A percentile compares a stretch with the other conserved stretches of the same genome.
Evolutionary conservation across 202 grass and related monocot genomes (phyloP).

Genomic region (Elaeis oleifera): DNA sequence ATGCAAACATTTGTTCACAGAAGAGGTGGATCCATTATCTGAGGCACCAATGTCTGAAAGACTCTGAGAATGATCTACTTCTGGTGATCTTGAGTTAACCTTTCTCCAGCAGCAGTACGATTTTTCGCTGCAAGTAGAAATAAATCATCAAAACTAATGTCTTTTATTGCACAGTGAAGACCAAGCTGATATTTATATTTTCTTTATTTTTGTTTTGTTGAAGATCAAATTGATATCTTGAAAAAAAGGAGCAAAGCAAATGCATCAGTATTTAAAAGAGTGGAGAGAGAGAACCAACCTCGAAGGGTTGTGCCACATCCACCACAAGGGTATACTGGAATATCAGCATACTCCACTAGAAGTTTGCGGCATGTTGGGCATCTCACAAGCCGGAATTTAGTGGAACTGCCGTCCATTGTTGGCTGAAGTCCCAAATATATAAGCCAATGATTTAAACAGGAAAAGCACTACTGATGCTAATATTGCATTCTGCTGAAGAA

Average conservation of each 20-base stretch:
- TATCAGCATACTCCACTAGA: slow-evolving; percentile 65
- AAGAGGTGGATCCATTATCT: slow-evolving; percentile 21
- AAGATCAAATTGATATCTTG: no score
- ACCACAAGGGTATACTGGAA: slow-evolving; percentile 80
- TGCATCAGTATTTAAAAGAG: neutral
- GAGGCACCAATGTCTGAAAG: slow-evolving; percentile 16
- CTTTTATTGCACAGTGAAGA: no score
- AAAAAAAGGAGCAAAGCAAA: neutral
- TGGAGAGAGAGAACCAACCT: slow-evolving; percentile 34
- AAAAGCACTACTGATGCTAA: neutral
- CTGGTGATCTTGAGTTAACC: slow-evolving; percentile 2
- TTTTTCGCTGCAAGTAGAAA: slow-evolving; percentile 43
- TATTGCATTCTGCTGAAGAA: slow-evolving; percentile 2
- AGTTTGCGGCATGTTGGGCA: slow-evolving; percentile 75
- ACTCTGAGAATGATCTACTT: neutral
- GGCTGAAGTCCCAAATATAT: slow-evolving; percentile 2
- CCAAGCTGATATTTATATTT: no score
- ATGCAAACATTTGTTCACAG: slow-evolving; percentile 7
- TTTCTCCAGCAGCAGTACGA: slow-evolving; percentile 5
- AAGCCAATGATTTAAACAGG: neutral
- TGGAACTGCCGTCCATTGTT: slow-evolving; percentile 29
- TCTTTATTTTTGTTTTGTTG: no score
- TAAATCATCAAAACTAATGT: no score
- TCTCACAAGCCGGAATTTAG: slow-evolving; percentile 67
- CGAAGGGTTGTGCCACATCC: slow-evolving; percentile 53